A percentile compares a stretch with the other conserved stretches of the same genome.
phyloP scores from a whole-genome alignment of 2,329 filamentous ascomycete genomes.

The Penicillium verrucosum region DNA sequence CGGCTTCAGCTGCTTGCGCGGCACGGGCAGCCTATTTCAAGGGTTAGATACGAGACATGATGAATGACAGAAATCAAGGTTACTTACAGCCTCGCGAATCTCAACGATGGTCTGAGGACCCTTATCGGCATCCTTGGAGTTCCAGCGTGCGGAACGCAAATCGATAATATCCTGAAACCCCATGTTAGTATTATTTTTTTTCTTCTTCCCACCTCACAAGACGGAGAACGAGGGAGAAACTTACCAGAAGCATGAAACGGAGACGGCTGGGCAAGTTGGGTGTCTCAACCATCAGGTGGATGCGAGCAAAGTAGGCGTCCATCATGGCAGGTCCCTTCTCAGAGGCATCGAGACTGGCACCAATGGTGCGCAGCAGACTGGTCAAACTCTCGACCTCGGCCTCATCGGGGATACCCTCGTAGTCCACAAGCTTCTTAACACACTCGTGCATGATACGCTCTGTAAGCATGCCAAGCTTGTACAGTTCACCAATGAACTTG shows the following conservation, averaged over 20 bases:
- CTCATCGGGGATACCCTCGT: constrained; percentile 88
- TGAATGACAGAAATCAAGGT: not conserved
- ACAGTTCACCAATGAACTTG: constrained; percentile 98
- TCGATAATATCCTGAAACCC: constrained; percentile 69
- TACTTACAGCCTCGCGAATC: constrained; percentile 72
- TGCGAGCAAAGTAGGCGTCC: constrained; percentile 89
- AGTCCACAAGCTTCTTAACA: constrained; percentile 94
- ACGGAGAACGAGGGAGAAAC: constrained; percentile 12
- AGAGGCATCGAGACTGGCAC: constrained; percentile 75
- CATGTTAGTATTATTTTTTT: constrained; percentile 7
- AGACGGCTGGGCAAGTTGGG: constrained; percentile 81
- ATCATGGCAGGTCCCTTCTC: constrained; percentile 85
- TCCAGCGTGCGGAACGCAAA: constrained; percentile 73
- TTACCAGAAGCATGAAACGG: constrained; percentile 86
- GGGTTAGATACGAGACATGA: constrained; percentile 9
- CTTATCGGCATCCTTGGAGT: constrained; percentile 85
- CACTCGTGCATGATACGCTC: constrained; percentile 99
- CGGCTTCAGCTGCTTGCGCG: constrained; percentile 74
- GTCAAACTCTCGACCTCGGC: constrained; percentile 93
- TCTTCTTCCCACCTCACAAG: not conserved
- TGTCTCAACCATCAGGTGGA: constrained; percentile 75
- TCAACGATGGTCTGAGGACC: constrained; percentile 95
- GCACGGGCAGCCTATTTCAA: constrained; percentile 61
- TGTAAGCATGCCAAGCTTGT: constrained; percentile 97
- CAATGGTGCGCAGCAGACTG: constrained; percentile 88